A percentile compares a stretch with the other conserved stretches of the same genome.
Conservation (phyloP, 2,329 filamentous ascomycete genomes). For the Pleomassaria siparia region DNA sequence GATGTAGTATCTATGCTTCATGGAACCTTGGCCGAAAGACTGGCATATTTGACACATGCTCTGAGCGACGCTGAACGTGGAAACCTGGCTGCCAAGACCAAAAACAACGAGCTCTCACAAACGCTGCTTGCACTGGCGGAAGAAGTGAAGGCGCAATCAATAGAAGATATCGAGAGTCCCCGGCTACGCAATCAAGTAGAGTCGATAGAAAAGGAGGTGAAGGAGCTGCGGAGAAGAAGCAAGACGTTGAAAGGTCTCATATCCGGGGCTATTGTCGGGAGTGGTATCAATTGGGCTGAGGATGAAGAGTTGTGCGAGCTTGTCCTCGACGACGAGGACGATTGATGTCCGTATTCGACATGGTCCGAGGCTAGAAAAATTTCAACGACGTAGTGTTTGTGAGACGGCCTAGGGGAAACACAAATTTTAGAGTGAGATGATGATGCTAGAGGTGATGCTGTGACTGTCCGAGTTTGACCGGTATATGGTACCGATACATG, state of each 20-base stretch:
- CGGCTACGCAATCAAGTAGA: conserved; percentile 59
- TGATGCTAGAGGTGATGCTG: no score
- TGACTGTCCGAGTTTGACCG: no score
- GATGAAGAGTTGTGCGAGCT: conserved; percentile 68
- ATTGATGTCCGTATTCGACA: conserved; percentile 16
- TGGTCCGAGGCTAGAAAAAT: neutral
- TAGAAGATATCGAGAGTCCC: conserved; percentile 57
- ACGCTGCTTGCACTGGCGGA: conserved; percentile 65
- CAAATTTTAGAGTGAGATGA: no score
- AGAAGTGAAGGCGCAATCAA: conserved; percentile 56
- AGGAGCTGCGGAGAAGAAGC: conserved; percentile 66
- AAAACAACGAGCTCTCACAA: conserved; percentile 65
- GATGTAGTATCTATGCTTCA: conserved; percentile 67
- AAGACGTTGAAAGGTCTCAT: conserved; percentile 75
- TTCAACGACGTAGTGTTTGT: no score
- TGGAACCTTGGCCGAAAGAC: conserved; percentile 59
- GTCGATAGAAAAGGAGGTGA: conserved; percentile 61
- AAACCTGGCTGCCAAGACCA: conserved; percentile 56
- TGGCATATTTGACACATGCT: conserved; percentile 54
- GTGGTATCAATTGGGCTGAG: conserved; percentile 78
- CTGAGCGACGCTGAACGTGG: conserved; percentile 61
- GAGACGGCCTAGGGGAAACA: no score
- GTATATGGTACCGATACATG: no score
- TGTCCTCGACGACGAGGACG: conserved; percentile 67
- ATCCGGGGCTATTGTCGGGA: conserved; percentile 77